Percentiles rank a stretch among this genome's conserved stretches.
Conservation (phyloP, 179 eudicot genomes). For the Beta corolliflora region DNA sequence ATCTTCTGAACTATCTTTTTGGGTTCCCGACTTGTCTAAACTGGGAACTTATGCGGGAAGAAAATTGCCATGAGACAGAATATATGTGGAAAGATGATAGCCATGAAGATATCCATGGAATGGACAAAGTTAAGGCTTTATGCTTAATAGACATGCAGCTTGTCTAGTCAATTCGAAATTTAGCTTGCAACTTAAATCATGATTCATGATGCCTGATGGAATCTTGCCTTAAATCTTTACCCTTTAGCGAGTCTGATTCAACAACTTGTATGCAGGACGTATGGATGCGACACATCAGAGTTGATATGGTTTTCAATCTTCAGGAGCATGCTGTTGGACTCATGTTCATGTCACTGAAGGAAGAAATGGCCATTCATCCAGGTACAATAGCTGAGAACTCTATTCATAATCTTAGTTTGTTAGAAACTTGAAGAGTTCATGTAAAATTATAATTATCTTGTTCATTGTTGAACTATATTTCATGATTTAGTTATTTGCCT, state of each 20-base stretch:
- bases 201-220: not conserved
- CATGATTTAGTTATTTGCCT: not conserved
- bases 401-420: slow-evolving; percentile 3
- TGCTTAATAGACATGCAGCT: slow-evolving; percentile 10
- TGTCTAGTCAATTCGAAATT: slow-evolving; percentile 12
- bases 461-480: not conserved
- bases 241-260: slow-evolving; percentile 8
- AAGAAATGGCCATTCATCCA: slow-evolving; percentile 24
- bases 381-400: slow-evolving; percentile 28
- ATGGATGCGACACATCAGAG: not conserved
- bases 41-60: slow-evolving; percentile 80
- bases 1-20: slow-evolving; percentile 88
- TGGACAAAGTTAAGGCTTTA: not conserved
- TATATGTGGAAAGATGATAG: slow-evolving; percentile 42
- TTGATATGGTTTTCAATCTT: not conserved
- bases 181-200: not conserved
- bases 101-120: not conserved
- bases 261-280: not conserved
- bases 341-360: not conserved
- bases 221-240: slow-evolving; percentile 15
- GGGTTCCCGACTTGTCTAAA: slow-evolving; percentile 98
- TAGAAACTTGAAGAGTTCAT: slow-evolving; percentile 1
- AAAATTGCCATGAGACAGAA: slow-evolving; percentile 43
- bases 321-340: slow-evolving; percentile 6
- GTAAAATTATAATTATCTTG: slow-evolving; percentile 21